Evolutionary conservation across 1,284 basidiomycete species (phyloP).

Genomic region (Psilocybe mexicana): DNA sequence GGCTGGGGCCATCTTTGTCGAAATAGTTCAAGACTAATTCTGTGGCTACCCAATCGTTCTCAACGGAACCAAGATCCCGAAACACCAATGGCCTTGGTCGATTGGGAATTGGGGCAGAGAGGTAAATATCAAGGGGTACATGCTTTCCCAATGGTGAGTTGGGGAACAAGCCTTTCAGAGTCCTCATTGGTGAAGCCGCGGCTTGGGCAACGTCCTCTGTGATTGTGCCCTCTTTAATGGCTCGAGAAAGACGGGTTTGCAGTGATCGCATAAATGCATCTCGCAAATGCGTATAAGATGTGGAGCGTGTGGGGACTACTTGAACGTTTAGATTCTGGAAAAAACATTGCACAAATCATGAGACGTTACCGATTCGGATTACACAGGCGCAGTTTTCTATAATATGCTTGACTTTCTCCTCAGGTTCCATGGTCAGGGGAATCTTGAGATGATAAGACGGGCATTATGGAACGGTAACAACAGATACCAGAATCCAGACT

Average conservation of each 20-base stretch:
- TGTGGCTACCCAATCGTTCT: slow-evolving; percentile 72
- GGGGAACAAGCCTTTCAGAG: slow-evolving; percentile 76
- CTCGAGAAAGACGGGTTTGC: slow-evolving; percentile 60
- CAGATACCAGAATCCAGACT: slow-evolving; percentile 2
- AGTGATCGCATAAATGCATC: slow-evolving; percentile 85
- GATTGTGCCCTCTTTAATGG: slow-evolving; percentile 51
- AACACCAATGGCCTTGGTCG: slow-evolving; percentile 61
- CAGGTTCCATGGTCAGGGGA: slow-evolving; percentile 45
- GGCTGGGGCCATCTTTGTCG: slow-evolving; percentile 67
- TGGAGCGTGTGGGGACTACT: slow-evolving; percentile 78
- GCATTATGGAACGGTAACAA: background rate
- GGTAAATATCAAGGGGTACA: slow-evolving; percentile 65
- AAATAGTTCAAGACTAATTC: slow-evolving; percentile 78
- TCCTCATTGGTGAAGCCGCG: slow-evolving; percentile 64
- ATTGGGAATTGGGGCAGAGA: slow-evolving; percentile 54
- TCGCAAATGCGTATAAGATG: slow-evolving; percentile 80
- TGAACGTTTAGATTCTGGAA: background rate
- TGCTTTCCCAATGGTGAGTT: slow-evolving; percentile 66
- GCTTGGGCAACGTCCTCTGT: slow-evolving; percentile 57
- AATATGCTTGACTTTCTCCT: slow-evolving; percentile 72
- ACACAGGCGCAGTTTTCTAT: slow-evolving; percentile 69
- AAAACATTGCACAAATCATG: background rate
- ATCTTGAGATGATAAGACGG: slow-evolving; percentile 24
- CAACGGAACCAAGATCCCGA: slow-evolving; percentile 68
- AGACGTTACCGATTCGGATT: slow-evolving; percentile 65